Percentiles rank a stretch among this genome's conserved stretches.
Evolutionary conservation across 306 rosid genomes (phyloP).

Genomic region (Begonia masoniana): DNA sequence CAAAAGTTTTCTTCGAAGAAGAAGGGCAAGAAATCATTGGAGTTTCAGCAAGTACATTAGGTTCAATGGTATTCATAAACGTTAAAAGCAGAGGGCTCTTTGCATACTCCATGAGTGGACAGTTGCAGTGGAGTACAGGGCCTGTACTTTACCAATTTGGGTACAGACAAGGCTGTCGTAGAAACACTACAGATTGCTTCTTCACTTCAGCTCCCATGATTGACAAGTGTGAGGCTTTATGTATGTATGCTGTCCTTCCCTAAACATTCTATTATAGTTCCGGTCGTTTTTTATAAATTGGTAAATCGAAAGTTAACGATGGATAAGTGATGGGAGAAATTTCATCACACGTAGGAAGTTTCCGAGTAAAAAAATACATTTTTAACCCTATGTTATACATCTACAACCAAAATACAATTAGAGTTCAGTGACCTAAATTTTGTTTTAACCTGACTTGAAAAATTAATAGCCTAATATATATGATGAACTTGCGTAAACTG

Average conservation of each 20-base stretch:
- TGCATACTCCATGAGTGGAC: conserved; percentile 31
- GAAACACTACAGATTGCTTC: conserved; percentile 35
- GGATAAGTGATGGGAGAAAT: no score
- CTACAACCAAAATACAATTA: no score
- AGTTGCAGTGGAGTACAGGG: conserved; percentile 59
- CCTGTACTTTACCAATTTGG: conserved; percentile 57
- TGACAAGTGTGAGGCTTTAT: conserved; percentile 75
- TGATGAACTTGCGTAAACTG: no score
- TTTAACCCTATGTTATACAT: no score
- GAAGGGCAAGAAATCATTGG: conserved; percentile 42
- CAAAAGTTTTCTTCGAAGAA: conserved; percentile 30
- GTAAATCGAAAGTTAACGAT: no score
- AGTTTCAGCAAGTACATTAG: conserved; percentile 45
- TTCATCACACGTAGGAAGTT: no score
- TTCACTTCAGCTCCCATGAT: conserved; percentile 55
- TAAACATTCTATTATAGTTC: background rate
- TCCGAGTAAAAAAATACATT: no score
- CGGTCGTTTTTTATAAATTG: no score
- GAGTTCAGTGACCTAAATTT: no score
- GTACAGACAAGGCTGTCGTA: conserved; percentile 54
- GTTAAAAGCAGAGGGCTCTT: conserved; percentile 50
- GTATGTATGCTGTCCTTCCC: conserved; percentile 33
- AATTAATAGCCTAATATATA: no score
- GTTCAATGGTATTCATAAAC: conserved; percentile 38
- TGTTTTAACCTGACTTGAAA: no score